phyloP scores from a whole-genome alignment of 2,329 filamentous ascomycete species.

The Graphiopsis chlorocephala region DNA sequence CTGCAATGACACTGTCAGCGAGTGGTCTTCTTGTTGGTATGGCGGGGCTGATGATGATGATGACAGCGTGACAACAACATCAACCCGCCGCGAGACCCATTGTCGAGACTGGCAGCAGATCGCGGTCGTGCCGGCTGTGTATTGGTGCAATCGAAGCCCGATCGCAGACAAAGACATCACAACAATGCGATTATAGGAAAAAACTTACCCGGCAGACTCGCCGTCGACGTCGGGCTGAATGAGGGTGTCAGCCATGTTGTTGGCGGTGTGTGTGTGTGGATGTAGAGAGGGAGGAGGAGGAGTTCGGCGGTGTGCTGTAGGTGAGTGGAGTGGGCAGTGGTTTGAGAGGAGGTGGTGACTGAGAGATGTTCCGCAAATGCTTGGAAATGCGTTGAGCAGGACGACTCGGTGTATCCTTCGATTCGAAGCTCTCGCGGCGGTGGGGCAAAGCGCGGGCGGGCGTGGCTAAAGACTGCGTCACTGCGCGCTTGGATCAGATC shows the following conservation, averaged over 20 bases:
- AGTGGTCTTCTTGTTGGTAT: background rate
- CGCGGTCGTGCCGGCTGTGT: background rate
- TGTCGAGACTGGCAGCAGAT: background rate
- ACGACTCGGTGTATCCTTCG: slow-evolving; percentile 10
- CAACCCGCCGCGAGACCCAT: background rate
- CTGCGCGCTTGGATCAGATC: slow-evolving; percentile 12
- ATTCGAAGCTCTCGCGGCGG: slow-evolving; percentile 14
- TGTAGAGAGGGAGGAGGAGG: background rate
- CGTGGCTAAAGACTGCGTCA: slow-evolving; percentile 6
- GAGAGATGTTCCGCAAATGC: slow-evolving; percentile 12
- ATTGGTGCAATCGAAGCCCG: background rate
- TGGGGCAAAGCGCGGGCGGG: slow-evolving; percentile 6
- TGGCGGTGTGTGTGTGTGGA: background rate
- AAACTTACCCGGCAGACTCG: slow-evolving; percentile 45
- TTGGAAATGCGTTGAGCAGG: slow-evolving; percentile 13
- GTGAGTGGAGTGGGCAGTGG: background rate
- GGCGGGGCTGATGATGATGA: background rate
- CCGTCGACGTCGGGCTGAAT: slow-evolving; percentile 46
- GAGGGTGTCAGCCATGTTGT: slow-evolving; percentile 47
- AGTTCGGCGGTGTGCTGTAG: background rate
- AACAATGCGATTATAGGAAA: slow-evolving; percentile 13
- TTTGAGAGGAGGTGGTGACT: background rate
- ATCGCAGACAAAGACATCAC: background rate
- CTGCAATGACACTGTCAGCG: slow-evolving; percentile 45
- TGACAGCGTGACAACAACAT: background rate